Evolutionary conservation across 441 rosid species (phyloP).

Genomic region (Croton laevigatus): DNA sequence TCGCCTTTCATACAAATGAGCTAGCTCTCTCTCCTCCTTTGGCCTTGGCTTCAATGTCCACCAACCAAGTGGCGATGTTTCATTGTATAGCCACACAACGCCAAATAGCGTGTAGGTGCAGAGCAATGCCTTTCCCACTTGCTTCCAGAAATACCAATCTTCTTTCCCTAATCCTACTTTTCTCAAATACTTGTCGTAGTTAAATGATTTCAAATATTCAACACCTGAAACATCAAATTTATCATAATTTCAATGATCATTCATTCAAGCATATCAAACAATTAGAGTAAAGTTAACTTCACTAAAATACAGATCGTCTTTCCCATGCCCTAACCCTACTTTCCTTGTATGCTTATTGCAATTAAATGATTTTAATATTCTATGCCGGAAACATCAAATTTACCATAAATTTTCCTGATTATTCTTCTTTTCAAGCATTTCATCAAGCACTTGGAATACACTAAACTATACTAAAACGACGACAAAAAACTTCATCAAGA

Average conservation of each 20-base stretch:
- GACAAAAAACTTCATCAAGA: neutral
- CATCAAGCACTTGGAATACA: slow-evolving; percentile 8
- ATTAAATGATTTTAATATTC: no score
- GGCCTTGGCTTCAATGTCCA: slow-evolving; percentile 82
- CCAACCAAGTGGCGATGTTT: slow-evolving; percentile 86
- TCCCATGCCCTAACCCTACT: no score
- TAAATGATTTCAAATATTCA: slow-evolving; percentile 45
- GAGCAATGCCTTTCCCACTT: slow-evolving; percentile 66
- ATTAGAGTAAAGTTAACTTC: no score
- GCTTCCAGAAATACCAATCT: slow-evolving; percentile 71
- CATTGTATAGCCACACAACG: slow-evolving; percentile 63
- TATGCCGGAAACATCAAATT: no score
- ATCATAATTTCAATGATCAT: neutral
- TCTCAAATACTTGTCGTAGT: slow-evolving; percentile 51
- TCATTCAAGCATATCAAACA: slow-evolving; percentile 27
- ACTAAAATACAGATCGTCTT: no score
- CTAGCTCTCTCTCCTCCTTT: slow-evolving; percentile 76
- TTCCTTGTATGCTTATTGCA: no score
- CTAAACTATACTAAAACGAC: neutral
- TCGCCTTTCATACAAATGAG: slow-evolving; percentile 66
- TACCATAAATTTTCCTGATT: no score
- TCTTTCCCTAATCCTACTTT: slow-evolving; percentile 72
- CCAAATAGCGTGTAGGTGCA: slow-evolving; percentile 69
- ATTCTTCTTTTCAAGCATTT: no score
- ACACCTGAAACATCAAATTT: slow-evolving; percentile 37